Conservation (phyloP, 2,329 filamentous ascomycete genomes). For the Arthrocladium fulminans region DNA sequence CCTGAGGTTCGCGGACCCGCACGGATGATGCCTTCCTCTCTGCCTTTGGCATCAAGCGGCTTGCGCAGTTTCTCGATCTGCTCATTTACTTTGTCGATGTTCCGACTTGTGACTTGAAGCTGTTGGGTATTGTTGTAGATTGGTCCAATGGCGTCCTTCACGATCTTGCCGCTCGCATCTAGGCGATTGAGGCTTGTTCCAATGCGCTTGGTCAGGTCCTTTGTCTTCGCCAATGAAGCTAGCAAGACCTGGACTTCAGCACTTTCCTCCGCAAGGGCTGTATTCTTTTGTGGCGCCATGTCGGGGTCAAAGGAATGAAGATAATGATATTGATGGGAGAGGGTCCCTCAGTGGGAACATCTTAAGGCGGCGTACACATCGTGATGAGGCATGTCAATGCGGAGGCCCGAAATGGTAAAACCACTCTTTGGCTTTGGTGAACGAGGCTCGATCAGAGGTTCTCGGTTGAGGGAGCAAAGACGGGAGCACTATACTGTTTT, state of each 20-base stretch:
- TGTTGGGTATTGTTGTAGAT: constrained; percentile 87
- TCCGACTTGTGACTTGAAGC: constrained; percentile 77
- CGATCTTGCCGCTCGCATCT: constrained; percentile 79
- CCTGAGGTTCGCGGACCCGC: constrained; percentile 77
- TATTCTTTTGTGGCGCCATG: constrained; percentile 50
- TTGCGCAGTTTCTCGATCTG: constrained; percentile 83
- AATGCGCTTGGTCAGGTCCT: constrained; percentile 89
- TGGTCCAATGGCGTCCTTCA: constrained; percentile 84
- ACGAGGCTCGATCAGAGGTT: too few species aligned
- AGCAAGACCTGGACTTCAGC: constrained; percentile 59
- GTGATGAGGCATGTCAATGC: too few species aligned
- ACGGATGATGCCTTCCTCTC: constrained; percentile 85
- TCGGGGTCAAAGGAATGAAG: constrained; percentile 7
- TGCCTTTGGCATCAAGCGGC: constrained; percentile 83
- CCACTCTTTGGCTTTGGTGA: too few species aligned
- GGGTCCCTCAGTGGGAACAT: too few species aligned
- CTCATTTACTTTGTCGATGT: constrained; percentile 75
- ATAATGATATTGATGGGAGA: too few species aligned
- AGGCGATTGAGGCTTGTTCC: constrained; percentile 75
- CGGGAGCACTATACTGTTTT: not conserved
- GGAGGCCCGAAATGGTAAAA: too few species aligned
- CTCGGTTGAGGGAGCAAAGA: not conserved
- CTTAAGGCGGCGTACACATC: too few species aligned
- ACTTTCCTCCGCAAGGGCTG: constrained; percentile 55
- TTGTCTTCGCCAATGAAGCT: constrained; percentile 78